Evolutionary conservation across 1,284 basidiomycete genomes (phyloP).

Genomic region (Laetiporus sulphureus): DNA sequence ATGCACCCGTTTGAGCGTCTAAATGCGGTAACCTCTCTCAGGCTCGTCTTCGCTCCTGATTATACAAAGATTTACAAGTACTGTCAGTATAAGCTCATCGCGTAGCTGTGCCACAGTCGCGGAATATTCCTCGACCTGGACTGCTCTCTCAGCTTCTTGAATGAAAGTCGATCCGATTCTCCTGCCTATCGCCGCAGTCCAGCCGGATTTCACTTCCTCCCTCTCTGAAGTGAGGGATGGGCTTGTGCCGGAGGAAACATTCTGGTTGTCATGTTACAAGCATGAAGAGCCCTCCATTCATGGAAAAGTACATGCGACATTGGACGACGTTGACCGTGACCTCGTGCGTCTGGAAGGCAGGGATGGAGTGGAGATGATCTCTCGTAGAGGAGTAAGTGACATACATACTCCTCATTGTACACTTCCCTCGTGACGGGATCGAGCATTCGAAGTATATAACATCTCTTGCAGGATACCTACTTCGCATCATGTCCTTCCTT

Average conservation of each 20-base stretch:
- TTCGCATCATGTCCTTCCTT: slow-evolving; percentile 28
- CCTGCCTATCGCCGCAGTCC: slow-evolving; percentile 54
- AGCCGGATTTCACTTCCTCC: slow-evolving; percentile 53
- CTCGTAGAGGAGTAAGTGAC: slow-evolving; percentile 23
- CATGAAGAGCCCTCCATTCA: slow-evolving; percentile 48
- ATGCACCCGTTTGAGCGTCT: no score
- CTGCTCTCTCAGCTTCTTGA: no score
- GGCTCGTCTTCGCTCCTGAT: no score
- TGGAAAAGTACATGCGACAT: slow-evolving; percentile 43
- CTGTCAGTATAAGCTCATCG: no score
- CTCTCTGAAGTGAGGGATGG: slow-evolving; percentile 54
- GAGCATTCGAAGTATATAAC: slow-evolving; percentile 15
- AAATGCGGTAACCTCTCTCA: no score
- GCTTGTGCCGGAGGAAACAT: slow-evolving; percentile 47
- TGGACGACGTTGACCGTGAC: slow-evolving; percentile 49
- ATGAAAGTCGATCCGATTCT: slow-evolving; percentile 13
- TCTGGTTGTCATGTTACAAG: slow-evolving; percentile 72
- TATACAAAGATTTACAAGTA: no score
- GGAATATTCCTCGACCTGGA: no score
- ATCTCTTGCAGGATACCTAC: slow-evolving; percentile 18
- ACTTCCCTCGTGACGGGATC: slow-evolving; percentile 6
- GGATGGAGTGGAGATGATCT: slow-evolving; percentile 34
- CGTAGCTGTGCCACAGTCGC: no score
- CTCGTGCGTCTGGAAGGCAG: slow-evolving; percentile 33
- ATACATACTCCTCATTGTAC: not conserved